Conservation (phyloP, 2,329 filamentous ascomycete species). For the Nigrospora osmanthi region DNA sequence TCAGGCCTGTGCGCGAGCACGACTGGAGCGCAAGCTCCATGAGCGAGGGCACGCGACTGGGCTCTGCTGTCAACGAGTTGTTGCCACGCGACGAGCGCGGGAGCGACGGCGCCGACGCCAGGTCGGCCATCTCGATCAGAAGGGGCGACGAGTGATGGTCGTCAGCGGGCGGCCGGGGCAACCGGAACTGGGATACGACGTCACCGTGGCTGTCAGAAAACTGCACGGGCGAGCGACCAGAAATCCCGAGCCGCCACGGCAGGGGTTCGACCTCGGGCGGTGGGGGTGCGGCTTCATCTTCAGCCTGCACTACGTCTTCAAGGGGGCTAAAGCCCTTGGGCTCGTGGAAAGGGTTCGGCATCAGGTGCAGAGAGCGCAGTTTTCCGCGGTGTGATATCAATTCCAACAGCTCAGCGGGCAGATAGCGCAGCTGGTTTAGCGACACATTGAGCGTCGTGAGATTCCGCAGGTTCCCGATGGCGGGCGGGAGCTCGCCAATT, state of each 20-base stretch:
- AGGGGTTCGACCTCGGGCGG: constrained; percentile 1
- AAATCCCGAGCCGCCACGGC: constrained; percentile 11
- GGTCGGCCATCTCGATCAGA: constrained; percentile 14
- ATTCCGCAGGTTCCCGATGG: constrained; percentile 48
- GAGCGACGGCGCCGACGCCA: constrained; percentile 8
- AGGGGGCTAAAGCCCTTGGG: constrained; percentile 15
- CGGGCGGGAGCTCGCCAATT: constrained; percentile 51
- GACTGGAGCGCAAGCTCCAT: constrained; percentile 41
- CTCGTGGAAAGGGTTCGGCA: constrained; percentile 56
- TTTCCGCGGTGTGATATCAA: constrained; percentile 38
- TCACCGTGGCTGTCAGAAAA: constrained; percentile 21
- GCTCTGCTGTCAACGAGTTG: not conserved
- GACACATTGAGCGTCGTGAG: constrained; percentile 58
- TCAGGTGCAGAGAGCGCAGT: constrained; percentile 44
- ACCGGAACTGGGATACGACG: constrained; percentile 15
- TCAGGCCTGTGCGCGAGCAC: constrained; percentile 28
- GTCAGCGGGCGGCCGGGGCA: constrained; percentile 9
- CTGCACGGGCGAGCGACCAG: constrained; percentile 20
- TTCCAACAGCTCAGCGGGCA: constrained; percentile 56
- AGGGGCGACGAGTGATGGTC: not conserved
- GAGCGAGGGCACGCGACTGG: constrained; percentile 37
- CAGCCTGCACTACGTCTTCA: constrained; percentile 2
- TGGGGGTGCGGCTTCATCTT: too few species aligned
- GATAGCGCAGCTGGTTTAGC: constrained; percentile 50
- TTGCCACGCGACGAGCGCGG: constrained; percentile 4